Evolutionary conservation across 176 grass and related monocot genomes (phyloP), one percentile per base, ranked within the genome.

Genomic region (Pontederia paniculata): DNA sequence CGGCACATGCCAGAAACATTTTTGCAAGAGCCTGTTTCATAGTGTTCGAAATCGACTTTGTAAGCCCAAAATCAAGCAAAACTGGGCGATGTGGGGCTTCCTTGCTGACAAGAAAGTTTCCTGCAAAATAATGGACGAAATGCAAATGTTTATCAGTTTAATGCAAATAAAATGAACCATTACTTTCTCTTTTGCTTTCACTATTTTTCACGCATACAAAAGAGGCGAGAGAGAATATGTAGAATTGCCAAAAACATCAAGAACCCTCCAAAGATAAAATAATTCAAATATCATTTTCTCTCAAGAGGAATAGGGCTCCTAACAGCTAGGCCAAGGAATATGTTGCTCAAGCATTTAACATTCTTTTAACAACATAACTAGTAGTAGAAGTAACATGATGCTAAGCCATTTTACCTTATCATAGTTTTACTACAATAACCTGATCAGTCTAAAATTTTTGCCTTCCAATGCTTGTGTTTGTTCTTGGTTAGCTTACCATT

Each of bases 1-100:
- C 93, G 48, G 83, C 76, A 23, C 80, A 91, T 71, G 93, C 82
- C 50, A 97, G 79, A 88, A 97, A 90, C 86, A 97, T 90, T 66
- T 97, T 97, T 54, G 93, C 93, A 67, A 97, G 60, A 55, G 93
- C 83, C 68, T 77, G 86, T 54, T 51, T 90, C 86, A 97, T 88
- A 57, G 93, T 80, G 48, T 71, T 59, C 48, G 93, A 88, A 72
- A 97, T 74, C 52, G 71, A 58, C 64, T 97, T 97, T 48, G 93
- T 90, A 67, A 97, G 80, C 47, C 93, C 93, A 90, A 97, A 97
- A 57, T 97, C 93, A 62, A 97, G 86, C n/a, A 97, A 79, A 79
- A 97, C 84, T 9, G 86, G 93, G 43, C 68, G 79, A 73, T 97
- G 86, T 21, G 93, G 93, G 51, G 77, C 56, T 59, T 80, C 93